These are phyloP conservation scores for Senecio squalidus DNA, from an alignment of 140 eudicot species.

Conservation along the genomic window DNA sequence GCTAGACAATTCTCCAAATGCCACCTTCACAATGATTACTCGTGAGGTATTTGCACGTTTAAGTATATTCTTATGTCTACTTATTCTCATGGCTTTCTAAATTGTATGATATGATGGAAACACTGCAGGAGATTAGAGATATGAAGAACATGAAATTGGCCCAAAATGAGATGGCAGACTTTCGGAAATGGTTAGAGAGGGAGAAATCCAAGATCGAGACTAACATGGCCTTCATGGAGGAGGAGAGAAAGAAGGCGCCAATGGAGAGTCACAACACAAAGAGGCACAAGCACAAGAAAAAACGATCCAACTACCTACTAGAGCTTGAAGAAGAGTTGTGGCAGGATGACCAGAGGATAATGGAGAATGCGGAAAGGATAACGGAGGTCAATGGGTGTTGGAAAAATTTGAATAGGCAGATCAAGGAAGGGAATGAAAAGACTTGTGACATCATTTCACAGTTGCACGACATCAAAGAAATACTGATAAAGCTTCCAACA, in stretches of 20 bases:
- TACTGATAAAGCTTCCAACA: not conserved
- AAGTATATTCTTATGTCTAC: not conserved
- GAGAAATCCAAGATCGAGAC: not conserved
- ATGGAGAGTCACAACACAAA: not conserved
- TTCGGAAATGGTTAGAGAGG: not conserved
- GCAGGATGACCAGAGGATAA: not conserved
- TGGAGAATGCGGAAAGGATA: not conserved
- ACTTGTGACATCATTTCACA: not conserved
- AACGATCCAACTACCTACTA: too few relatives aligned
- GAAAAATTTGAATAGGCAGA: not conserved
- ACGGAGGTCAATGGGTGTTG: not conserved
- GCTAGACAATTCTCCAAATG: not conserved
- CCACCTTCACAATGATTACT: constrained; percentile 1
- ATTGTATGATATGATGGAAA: not conserved
- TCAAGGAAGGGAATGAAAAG: not conserved
- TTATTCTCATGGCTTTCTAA: too few relatives aligned
- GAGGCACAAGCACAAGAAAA: not conserved
- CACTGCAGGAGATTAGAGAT: not conserved
- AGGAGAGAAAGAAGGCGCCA: not conserved
- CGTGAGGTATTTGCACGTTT: not conserved
- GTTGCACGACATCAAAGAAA: constrained; percentile 1
- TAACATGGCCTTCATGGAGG: not conserved
- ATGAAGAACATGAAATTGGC: not conserved
- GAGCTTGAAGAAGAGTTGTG: too few relatives aligned
- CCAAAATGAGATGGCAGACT: not conserved